phyloP scores from a whole-genome alignment of 73 alveolate genomes.

The Stentor roeselii region DNA sequence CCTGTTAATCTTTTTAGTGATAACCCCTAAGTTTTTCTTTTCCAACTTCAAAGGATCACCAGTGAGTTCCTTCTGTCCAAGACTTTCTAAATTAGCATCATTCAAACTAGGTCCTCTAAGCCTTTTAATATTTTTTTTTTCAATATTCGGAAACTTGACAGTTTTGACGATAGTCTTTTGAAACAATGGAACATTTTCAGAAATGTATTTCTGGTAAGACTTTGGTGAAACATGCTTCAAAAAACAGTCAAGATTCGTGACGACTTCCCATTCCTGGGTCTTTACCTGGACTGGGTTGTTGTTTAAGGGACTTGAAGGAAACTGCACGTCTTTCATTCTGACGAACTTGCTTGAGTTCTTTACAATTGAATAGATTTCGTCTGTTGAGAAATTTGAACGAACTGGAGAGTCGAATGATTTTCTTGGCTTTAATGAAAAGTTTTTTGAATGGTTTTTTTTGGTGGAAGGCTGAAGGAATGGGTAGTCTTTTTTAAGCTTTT shows the following conservation, averaged over 20 bases:
- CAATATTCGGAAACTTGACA: background rate
- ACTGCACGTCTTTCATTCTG: conserved; percentile 2
- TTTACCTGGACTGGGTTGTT: background rate
- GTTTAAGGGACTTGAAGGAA: background rate
- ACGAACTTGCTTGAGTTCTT: background rate
- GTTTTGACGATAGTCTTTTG: background rate
- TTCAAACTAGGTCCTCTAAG: background rate
- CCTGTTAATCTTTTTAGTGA: background rate
- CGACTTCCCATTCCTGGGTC: conserved; percentile 1
- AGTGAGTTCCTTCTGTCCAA: background rate
- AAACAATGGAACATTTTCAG: background rate
- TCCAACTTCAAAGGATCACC: background rate
- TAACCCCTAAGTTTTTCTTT: background rate
- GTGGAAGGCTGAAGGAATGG: background rate
- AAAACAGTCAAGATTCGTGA: background rate
- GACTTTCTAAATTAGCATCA: background rate
- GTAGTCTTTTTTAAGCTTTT: background rate
- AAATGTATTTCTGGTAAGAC: background rate
- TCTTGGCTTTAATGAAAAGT: background rate
- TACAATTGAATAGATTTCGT: background rate
- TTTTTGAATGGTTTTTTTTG: background rate
- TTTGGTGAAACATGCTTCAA: background rate
- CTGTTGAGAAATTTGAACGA: background rate
- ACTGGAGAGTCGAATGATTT: conserved; percentile 13
- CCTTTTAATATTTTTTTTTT: background rate